Conservation (phyloP, 768 basidiomycete genomes). For the Trametes maxima region DNA sequence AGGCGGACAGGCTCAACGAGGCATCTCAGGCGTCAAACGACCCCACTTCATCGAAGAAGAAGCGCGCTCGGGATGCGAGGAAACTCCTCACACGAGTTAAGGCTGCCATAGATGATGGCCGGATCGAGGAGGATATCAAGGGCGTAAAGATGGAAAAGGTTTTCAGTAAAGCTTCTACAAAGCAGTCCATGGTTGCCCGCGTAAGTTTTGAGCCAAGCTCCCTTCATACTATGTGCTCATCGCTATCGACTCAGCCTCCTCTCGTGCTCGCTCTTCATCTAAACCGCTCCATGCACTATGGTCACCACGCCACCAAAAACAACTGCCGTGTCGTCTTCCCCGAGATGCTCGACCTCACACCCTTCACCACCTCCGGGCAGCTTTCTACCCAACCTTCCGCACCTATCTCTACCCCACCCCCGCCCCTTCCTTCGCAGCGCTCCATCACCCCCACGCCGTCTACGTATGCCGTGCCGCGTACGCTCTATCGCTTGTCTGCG, state of each 20-base stretch:
- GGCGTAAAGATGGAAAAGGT: constrained; percentile 82
- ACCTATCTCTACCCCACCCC: constrained; percentile 69
- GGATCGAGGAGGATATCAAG: constrained; percentile 83
- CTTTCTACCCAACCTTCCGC: constrained; percentile 70
- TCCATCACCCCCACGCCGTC: constrained; percentile 61
- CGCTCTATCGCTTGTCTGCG: constrained; percentile 83
- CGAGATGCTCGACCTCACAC: constrained; percentile 86
- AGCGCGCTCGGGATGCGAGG: constrained; percentile 69
- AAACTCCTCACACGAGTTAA: constrained; percentile 64
- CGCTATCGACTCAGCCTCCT: constrained; percentile 60
- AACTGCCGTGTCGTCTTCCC: constrained; percentile 79
- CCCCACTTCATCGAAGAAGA: constrained; percentile 72
- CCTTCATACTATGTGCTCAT: neutral
- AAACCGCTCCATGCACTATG: constrained; percentile 87
- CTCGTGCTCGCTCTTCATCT: constrained; percentile 86
- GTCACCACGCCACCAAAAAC: constrained; percentile 80
- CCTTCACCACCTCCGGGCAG: constrained; percentile 81
- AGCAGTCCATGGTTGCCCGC: constrained; percentile 90
- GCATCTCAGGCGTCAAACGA: constrained; percentile 38
- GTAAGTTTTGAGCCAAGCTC: constrained; percentile 45
- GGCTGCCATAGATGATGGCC: constrained; percentile 66
- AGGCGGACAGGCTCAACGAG: constrained; percentile 56
- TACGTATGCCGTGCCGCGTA: constrained; percentile 53
- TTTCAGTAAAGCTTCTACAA: constrained; percentile 73
- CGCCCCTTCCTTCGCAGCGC: constrained; percentile 42